Conservation (phyloP, 345 rosid species). For the Citrus mangshanensis region DNA sequence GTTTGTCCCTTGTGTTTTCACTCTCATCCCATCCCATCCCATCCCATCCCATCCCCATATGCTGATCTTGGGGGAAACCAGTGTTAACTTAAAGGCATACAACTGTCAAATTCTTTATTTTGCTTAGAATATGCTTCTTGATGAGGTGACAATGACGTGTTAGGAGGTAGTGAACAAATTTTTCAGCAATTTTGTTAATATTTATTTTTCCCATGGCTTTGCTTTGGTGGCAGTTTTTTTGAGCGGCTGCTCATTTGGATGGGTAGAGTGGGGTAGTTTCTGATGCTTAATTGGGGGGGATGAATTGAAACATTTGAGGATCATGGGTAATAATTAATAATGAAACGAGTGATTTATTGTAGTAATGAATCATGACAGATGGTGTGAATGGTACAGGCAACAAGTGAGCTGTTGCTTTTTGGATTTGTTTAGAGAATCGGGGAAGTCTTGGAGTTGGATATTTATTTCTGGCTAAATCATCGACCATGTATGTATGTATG, state of each 20-base stretch:
- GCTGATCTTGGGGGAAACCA: conserved; percentile 1
- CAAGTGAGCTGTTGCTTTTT: too few relatives aligned
- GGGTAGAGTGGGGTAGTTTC: neutral
- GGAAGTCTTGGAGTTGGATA: too few relatives aligned
- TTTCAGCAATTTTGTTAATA: neutral
- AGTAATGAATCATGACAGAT: neutral
- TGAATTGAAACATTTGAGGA: neutral
- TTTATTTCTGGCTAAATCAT: too few relatives aligned
- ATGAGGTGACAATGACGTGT: neutral
- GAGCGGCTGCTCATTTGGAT: neutral
- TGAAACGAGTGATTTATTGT: neutral
- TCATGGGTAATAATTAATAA: neutral
- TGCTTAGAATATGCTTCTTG: neutral
- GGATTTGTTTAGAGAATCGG: too few relatives aligned
- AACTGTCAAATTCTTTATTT: neutral
- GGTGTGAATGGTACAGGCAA: too few relatives aligned
- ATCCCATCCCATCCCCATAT: neutral
- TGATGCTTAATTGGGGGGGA: neutral
- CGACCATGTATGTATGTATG: too few relatives aligned
- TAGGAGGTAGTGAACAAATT: neutral
- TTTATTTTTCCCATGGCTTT: neutral
- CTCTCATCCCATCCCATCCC: neutral
- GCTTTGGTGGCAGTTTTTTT: neutral
- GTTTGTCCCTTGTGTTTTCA: neutral
- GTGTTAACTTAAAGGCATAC: neutral